Conservation (phyloP, 2,329 filamentous ascomycete species). For the Taxawa tesnikishii region DNA sequence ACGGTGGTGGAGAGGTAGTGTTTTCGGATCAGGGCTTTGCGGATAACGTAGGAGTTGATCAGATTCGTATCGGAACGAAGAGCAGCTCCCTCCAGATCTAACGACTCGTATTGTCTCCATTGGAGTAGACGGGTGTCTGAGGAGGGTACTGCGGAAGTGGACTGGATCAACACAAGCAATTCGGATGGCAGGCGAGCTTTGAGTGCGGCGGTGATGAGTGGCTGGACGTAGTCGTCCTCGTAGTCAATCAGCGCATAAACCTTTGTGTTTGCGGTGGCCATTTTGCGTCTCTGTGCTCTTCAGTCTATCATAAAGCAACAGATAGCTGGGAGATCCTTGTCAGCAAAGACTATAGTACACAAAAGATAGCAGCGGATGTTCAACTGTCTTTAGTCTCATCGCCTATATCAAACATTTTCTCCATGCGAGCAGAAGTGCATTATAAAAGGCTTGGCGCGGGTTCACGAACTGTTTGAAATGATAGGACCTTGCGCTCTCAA, state of each 20-base stretch:
- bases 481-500: too few species aligned
- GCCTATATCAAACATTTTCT: too few species aligned
- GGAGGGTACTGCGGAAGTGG: conserved; percentile 42
- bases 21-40: conserved; percentile 92
- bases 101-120: conserved; percentile 72
- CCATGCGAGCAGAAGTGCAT: too few species aligned
- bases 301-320: too few species aligned
- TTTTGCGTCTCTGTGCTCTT: too few species aligned
- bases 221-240: conserved; percentile 80
- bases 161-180: conserved; percentile 24
- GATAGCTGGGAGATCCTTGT: too few species aligned
- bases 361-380: too few species aligned
- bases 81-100: conserved; percentile 70
- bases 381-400: too few species aligned
- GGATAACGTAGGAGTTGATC: conserved; percentile 85
- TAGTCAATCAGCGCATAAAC: conserved; percentile 70
- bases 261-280: conserved; percentile 5
- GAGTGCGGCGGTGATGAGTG: conserved; percentile 66
- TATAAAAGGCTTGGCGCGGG: too few species aligned
- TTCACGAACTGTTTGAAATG: too few species aligned
- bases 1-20: conserved; percentile 83
- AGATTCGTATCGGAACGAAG: conserved; percentile 49
- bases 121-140: conserved; percentile 50
- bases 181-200: conserved; percentile 44
- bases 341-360: too few species aligned